Evolutionary conservation across 2,329 filamentous ascomycete species (phyloP).

Genomic region (Pestalotiopsis sp.): DNA sequence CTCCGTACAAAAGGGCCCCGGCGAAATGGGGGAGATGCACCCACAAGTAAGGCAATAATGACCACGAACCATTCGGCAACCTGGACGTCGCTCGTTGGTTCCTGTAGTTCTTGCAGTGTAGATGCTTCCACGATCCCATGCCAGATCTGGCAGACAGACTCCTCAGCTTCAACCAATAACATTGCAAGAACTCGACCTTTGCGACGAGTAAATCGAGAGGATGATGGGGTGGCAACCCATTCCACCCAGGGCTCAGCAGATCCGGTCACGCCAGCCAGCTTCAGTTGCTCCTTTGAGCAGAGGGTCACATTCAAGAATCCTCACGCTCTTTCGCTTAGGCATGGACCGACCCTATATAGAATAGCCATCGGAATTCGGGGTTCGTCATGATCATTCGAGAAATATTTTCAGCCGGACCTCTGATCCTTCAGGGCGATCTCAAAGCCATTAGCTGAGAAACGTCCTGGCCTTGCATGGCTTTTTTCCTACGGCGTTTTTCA

Average conservation of each 20-base stretch:
- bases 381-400: background rate
- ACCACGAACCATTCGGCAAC: no score
- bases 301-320: background rate
- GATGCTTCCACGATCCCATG: no score
- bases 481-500: background rate
- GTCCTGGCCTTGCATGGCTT: background rate
- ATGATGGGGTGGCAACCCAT: background rate
- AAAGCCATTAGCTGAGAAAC: background rate
- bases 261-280: background rate
- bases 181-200: background rate
- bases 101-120: no score
- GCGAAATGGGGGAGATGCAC: no score
- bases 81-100: no score
- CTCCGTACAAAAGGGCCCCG: no score
- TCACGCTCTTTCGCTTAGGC: background rate
- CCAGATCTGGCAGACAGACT: no score
- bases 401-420: background rate
- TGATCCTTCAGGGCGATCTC: background rate
- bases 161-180: background rate
- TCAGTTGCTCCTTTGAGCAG: background rate
- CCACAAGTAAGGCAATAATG: no score
- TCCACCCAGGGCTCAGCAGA: background rate
- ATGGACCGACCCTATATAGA: background rate
- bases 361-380: background rate
- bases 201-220: background rate